phyloP scores from a whole-genome alignment of 257 asterid species.

The Avicennia marina region DNA sequence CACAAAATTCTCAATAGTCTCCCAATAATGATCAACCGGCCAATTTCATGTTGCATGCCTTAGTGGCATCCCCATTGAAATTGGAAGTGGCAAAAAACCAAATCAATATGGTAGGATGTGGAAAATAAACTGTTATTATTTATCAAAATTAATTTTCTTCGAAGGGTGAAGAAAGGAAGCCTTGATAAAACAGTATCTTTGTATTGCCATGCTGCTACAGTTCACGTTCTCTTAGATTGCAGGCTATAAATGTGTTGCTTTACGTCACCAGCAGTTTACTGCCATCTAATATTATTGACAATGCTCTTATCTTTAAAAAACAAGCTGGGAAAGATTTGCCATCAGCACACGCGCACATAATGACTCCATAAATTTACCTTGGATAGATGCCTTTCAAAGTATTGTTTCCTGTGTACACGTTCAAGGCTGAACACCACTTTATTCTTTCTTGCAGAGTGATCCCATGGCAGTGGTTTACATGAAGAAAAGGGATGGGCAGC shows the following conservation, averaged over 20 bases:
- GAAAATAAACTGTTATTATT: neutral
- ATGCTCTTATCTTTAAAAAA: no score
- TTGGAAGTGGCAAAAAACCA: neutral
- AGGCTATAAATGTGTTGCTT: no score
- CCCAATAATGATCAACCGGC: neutral
- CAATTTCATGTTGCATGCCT: conserved; percentile 16
- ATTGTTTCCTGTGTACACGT: neutral
- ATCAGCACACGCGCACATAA: no score
- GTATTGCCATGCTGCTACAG: no score
- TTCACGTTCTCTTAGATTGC: no score
- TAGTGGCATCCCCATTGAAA: neutral
- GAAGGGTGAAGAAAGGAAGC: no score
- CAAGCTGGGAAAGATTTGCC: no score
- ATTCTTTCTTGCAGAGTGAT: conserved; percentile 67
- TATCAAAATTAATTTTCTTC: neutral
- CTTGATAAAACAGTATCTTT: no score
- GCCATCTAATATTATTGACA: no score
- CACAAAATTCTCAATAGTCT: neutral
- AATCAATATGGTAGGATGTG: neutral
- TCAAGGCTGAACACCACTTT: conserved; percentile 6
- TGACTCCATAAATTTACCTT: no score
- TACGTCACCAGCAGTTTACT: no score
- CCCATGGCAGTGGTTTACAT: conserved; percentile 76
- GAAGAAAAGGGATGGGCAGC: conserved; percentile 66
- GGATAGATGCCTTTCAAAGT: no score